Conservation (phyloP, 2,329 filamentous ascomycete species). For the Alternaria sp. region DNA sequence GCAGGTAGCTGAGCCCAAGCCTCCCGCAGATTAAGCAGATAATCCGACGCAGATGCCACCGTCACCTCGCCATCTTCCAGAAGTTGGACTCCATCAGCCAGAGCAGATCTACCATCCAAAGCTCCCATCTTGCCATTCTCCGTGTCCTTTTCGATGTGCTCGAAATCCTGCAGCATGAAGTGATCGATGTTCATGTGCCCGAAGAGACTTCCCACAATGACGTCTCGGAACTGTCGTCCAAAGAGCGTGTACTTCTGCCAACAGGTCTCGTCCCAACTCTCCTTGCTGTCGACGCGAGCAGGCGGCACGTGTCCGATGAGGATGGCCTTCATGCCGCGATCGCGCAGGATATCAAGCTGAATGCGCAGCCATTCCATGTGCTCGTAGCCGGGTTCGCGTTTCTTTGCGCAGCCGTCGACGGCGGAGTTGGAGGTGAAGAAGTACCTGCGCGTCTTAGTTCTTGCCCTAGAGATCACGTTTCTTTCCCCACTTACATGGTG, state of each 20-base stretch:
- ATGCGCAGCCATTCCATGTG: constrained; percentile 96
- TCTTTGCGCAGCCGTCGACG: constrained; percentile 84
- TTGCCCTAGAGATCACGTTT: not conserved
- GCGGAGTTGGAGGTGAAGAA: constrained; percentile 93
- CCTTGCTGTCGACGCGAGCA: constrained; percentile 82
- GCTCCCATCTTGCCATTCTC: constrained; percentile 51
- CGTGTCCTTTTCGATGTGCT: constrained; percentile 70
- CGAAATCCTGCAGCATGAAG: constrained; percentile 88
- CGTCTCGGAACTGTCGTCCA: constrained; percentile 88
- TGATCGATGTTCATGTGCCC: constrained; percentile 99
- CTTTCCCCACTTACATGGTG: constrained; percentile 65
- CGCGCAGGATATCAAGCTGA: constrained; percentile 82
- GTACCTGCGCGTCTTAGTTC: constrained; percentile 58
- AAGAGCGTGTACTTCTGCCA: constrained; percentile 98
- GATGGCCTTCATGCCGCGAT: constrained; percentile 90
- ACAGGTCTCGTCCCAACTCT: constrained; percentile 93
- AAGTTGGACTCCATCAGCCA: constrained; percentile 37
- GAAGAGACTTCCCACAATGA: constrained; percentile 79
- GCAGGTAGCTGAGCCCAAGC: constrained; percentile 78
- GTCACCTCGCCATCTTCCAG: constrained; percentile 61
- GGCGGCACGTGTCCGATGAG: constrained; percentile 94
- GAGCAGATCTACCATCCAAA: constrained; percentile 20
- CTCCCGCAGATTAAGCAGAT: constrained; percentile 77
- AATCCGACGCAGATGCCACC: constrained; percentile 73
- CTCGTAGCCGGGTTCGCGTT: constrained; percentile 85